Conservation (phyloP, 768 basidiomycete genomes). For the Lentinula edodes region DNA sequence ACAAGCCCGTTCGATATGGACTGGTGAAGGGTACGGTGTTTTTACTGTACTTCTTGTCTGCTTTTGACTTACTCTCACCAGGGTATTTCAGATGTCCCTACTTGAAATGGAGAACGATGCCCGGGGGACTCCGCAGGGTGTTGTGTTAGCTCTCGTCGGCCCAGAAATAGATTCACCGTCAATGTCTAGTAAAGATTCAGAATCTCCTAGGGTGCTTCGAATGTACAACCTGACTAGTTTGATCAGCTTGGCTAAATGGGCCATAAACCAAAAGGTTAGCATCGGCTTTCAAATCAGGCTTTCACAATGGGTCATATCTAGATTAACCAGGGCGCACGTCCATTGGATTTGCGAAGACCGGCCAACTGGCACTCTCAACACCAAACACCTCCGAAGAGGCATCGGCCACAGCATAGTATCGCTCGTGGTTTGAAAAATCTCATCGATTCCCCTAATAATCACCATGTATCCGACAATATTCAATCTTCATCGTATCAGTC, state of each 20-base stretch:
- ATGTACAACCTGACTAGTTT: slow-evolving; percentile 84
- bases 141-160: slow-evolving; percentile 72
- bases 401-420: slow-evolving; percentile 51
- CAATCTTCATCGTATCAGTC: slow-evolving; percentile 26
- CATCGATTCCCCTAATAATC: slow-evolving; percentile 27
- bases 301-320: neutral
- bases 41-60: neutral
- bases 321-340: slow-evolving; percentile 43
- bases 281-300: neutral
- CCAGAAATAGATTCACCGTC: slow-evolving; percentile 44
- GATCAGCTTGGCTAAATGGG: slow-evolving; percentile 71
- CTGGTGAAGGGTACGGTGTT: slow-evolving; percentile 62
- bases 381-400: slow-evolving; percentile 37
- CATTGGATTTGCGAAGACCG: slow-evolving; percentile 53
- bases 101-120: slow-evolving; percentile 61
- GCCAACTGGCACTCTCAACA: slow-evolving; percentile 47
- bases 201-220: slow-evolving; percentile 51
- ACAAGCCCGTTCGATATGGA: slow-evolving; percentile 61
- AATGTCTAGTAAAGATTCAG: slow-evolving; percentile 40
- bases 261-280: slow-evolving; percentile 58
- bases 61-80: slow-evolving; percentile 19
- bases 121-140: slow-evolving; percentile 55
- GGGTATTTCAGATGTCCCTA: slow-evolving; percentile 73
- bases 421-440: slow-evolving; percentile 61
- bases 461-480: slow-evolving; percentile 10